Conservation (phyloP, 352 stramenopile species). For the Phytophthora quininea region DNA sequence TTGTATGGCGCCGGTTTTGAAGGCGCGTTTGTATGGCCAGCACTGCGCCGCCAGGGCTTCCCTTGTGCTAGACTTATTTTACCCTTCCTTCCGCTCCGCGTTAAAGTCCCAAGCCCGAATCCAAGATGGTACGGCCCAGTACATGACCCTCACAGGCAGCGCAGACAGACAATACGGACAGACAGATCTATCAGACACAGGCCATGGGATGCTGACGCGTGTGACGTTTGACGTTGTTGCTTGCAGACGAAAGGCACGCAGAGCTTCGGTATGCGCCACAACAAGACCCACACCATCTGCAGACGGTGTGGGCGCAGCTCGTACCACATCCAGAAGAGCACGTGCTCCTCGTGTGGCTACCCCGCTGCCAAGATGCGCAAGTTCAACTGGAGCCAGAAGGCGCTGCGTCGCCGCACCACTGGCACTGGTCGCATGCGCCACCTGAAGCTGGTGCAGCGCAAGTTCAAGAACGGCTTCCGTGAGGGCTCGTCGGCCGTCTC, state of each 20-base stretch:
- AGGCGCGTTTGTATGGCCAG: slow-evolving; percentile 67
- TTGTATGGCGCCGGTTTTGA: slow-evolving; percentile 60
- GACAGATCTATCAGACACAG: too few species aligned
- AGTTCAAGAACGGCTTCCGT: slow-evolving; percentile 99
- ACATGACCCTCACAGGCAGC: background rate
- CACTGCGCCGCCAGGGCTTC: slow-evolving; percentile 33
- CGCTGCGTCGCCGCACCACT: slow-evolving; percentile 95
- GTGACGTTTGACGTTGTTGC: slow-evolving; percentile 14
- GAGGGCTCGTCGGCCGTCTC: slow-evolving; percentile 90
- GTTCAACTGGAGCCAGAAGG: slow-evolving; percentile 98
- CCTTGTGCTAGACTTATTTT: slow-evolving; percentile 69
- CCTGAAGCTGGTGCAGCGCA: slow-evolving; percentile 98
- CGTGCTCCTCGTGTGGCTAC: slow-evolving; percentile 99
- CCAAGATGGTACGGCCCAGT: slow-evolving; percentile 75
- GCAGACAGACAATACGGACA: too few species aligned
- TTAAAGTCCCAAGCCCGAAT: slow-evolving; percentile 86
- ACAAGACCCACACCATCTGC: slow-evolving; percentile 99
- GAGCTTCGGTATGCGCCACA: slow-evolving; percentile 99
- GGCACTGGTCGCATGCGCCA: slow-evolving; percentile 98
- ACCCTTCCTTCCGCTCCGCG: slow-evolving; percentile 88
- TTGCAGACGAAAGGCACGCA: slow-evolving; percentile 99
- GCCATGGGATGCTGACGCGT: slow-evolving; percentile 22
- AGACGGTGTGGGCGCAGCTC: slow-evolving; percentile 98
- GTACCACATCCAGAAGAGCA: slow-evolving; percentile 99
- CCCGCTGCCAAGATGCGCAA: slow-evolving; percentile 97